A percentile compares a stretch with the other conserved stretches of the same genome.
Evolutionary conservation across 345 rosid genomes (phyloP).

Genomic region (Sisymbrium irio): DNA sequence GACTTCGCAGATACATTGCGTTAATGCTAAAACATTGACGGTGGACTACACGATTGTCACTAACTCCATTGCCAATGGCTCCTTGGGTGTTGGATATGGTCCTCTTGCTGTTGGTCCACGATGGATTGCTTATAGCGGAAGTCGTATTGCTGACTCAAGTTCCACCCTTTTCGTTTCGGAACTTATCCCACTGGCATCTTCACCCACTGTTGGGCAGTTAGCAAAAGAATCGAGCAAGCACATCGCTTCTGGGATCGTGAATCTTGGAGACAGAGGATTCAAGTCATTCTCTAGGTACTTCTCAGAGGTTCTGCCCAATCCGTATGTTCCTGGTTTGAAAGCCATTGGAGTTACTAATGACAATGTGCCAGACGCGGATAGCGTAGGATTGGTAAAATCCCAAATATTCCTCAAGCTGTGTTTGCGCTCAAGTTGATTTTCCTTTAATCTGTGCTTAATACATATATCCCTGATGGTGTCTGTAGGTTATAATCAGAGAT

Average conservation of each 20-base stretch:
- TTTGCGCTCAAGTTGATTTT: background rate
- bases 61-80: slow-evolving; percentile 50
- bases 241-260: slow-evolving; percentile 82
- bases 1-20: slow-evolving; percentile 80
- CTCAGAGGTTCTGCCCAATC: slow-evolving; percentile 72
- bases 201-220: slow-evolving; percentile 62
- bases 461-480: background rate
- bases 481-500: slow-evolving; percentile 86
- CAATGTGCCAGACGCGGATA: slow-evolving; percentile 59
- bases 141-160: slow-evolving; percentile 50
- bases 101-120: slow-evolving; percentile 95
- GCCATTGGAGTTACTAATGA: slow-evolving; percentile 52
- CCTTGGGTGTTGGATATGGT: slow-evolving; percentile 76
- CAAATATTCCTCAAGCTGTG: slow-evolving; percentile 13
- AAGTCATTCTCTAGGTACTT: slow-evolving; percentile 66
- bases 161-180: slow-evolving; percentile 62
- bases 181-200: slow-evolving; percentile 46
- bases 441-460: background rate
- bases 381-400: slow-evolving; percentile 73
- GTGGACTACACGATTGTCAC: slow-evolving; percentile 61
- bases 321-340: slow-evolving; percentile 60
- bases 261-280: slow-evolving; percentile 81
- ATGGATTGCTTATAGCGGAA: slow-evolving; percentile 95
- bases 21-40: slow-evolving; percentile 60
- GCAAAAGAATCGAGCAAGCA: slow-evolving; percentile 94